phyloP scores from a whole-genome alignment of 2,329 filamentous ascomycete species.

The Claviceps sorghi region DNA sequence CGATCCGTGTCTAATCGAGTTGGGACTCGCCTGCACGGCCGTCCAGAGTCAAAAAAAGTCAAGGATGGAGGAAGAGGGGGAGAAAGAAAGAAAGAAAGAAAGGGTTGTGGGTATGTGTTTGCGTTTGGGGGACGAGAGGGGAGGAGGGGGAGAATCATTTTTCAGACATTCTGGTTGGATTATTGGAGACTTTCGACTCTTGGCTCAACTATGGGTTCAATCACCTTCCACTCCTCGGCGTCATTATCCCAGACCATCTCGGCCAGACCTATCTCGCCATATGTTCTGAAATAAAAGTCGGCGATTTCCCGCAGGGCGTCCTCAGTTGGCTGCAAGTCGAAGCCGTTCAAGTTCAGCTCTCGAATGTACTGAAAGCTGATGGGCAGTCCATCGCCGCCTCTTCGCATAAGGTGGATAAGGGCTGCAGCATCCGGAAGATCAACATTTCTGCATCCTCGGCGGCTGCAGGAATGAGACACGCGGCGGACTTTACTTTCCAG shows the following conservation, averaged over 20 bases:
- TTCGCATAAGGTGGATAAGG: conserved; percentile 6
- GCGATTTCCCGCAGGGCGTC: conserved; percentile 6
- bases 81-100: too few species aligned
- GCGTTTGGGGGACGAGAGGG: too few species aligned
- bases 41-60: too few species aligned
- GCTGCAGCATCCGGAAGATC: conserved; percentile 9
- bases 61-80: background rate
- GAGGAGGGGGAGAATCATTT: too few species aligned
- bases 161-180: background rate
- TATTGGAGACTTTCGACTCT: background rate
- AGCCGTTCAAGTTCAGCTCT: conserved; percentile 7
- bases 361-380: conserved; percentile 8
- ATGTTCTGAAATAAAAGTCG: conserved; percentile 6
- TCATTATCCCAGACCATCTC: conserved; percentile 4
- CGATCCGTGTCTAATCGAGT: too few species aligned
- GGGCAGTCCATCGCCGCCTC: conserved; percentile 2
- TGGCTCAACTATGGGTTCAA: background rate
- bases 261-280: conserved; percentile 5
- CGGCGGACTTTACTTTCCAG: conserved; percentile 15
- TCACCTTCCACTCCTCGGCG: background rate
- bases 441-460: conserved; percentile 2
- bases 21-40: too few species aligned
- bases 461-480: conserved; percentile 7
- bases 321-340: conserved; percentile 7
- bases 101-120: too few species aligned